These are phyloP conservation scores for Trichoderma sp. DNA, from an alignment of 2,329 filamentous ascomycete species.

Conservation along the genomic window DNA sequence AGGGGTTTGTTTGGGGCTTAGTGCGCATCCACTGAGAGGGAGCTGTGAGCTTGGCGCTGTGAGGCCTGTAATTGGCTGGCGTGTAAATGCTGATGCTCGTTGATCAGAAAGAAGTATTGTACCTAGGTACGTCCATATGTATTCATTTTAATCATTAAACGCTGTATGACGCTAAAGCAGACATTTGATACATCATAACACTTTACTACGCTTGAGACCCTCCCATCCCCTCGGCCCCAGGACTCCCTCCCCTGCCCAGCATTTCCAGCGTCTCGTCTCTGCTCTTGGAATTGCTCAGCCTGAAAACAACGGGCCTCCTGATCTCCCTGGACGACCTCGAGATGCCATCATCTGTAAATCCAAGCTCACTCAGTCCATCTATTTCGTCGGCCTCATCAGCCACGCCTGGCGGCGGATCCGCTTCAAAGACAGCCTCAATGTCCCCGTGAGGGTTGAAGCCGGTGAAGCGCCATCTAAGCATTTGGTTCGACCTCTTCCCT, in stretches of 20 bases:
- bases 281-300: slow-evolving; percentile 25
- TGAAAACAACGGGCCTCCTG: slow-evolving; percentile 18
- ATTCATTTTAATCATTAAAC: background rate
- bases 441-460: slow-evolving; percentile 61
- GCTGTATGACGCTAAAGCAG: no score
- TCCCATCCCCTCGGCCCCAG: background rate
- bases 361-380: slow-evolving; percentile 42
- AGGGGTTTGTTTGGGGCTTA: background rate
- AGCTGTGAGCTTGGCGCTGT: background rate
- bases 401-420: slow-evolving; percentile 54
- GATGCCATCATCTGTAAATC: slow-evolving; percentile 41
- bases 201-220: background rate
- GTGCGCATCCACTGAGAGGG: background rate
- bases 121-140: no score
- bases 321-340: slow-evolving; percentile 38
- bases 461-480: slow-evolving; percentile 51
- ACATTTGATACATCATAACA: background rate
- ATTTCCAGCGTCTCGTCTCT: slow-evolving; percentile 18
- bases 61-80: slow-evolving; percentile 6
- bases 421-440: slow-evolving; percentile 63
- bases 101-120: background rate
- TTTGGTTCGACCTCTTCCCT: slow-evolving; percentile 34
- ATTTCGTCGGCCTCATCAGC: slow-evolving; percentile 41
- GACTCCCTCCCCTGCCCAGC: slow-evolving; percentile 21
- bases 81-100: background rate